Evolutionary conservation across 2,329 filamentous ascomycete genomes (phyloP).

Genomic region (Colletotrichum camelliae): DNA sequence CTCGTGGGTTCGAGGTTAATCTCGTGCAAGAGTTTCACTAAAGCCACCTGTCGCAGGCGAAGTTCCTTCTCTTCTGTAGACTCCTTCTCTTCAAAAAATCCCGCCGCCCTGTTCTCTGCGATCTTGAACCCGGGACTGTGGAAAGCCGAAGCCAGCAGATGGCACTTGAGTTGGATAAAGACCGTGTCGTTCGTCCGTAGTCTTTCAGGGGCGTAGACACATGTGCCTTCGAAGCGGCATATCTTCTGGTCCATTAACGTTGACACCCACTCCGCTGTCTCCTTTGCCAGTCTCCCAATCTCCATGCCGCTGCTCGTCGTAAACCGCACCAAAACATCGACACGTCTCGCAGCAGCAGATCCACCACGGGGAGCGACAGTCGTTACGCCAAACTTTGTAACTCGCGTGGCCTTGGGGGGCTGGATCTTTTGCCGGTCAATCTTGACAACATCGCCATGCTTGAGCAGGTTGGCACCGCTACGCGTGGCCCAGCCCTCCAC

Average conservation of each 20-base stretch:
- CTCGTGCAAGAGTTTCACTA: conserved; percentile 89
- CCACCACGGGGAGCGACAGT: conserved; percentile 40
- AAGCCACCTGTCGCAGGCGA: conserved; percentile 81
- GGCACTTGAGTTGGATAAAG: conserved; percentile 87
- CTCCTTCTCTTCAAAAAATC: conserved; percentile 84
- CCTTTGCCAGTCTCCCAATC: conserved; percentile 84
- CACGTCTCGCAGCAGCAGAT: conserved; percentile 65
- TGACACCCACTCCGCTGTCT: conserved; percentile 90
- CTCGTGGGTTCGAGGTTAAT: conserved; percentile 81
- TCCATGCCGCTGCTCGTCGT: conserved; percentile 81
- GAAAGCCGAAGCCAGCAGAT: conserved; percentile 77
- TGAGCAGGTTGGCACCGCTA: conserved; percentile 77
- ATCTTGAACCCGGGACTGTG: conserved; percentile 65
- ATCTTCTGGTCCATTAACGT: conserved; percentile 89
- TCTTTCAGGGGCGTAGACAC: conserved; percentile 86
- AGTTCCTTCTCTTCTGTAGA: conserved; percentile 84
- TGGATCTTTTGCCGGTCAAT: conserved; percentile 87
- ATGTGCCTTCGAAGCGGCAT: conserved; percentile 85
- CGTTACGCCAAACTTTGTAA: conserved; percentile 41
- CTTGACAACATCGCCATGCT: conserved; percentile 80
- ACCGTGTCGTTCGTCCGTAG: conserved; percentile 91
- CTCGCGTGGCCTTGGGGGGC: conserved; percentile 53
- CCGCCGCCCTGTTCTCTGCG: conserved; percentile 72
- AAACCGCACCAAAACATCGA: conserved; percentile 91
- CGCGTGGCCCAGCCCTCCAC: conserved; percentile 91